Evolutionary conservation across 352 stramenopile genomes (phyloP), one percentile per base, ranked within the genome.

Genomic region (Phytopythium vexans): DNA sequence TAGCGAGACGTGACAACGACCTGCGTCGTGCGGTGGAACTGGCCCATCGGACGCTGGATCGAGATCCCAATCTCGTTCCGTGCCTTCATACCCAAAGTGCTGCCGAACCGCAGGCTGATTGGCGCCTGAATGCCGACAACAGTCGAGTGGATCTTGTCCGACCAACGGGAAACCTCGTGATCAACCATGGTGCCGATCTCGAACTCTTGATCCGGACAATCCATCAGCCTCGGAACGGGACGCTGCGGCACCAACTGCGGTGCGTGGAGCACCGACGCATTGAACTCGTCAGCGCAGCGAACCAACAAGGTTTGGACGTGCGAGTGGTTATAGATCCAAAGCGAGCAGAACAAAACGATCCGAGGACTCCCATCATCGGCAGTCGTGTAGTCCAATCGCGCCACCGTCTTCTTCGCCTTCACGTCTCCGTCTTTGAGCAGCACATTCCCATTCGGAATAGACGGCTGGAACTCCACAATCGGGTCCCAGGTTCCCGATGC

Each of bases 241-340:
- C 77, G 72, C 31, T 91, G 72, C 1, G 74, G 69, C 12, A 92
- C 68, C 3, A 92, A 60, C 43, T 89, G 78, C 54, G 84, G 86
- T 0, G 82, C 71, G 21, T 66, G 62, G 27, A 93, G 58, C n/a
- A 66, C 62, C 3, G 65, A 48, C 2, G 66, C 54, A 49, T 74
- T 70, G 6, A 64, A 47, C 3, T 79, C 77, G 38, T 95, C 84
- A 2, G 83, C 66, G 54, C 72, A 88, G 8, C 86, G 82, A 32
- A 94, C 85, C 14, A 93, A 54, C 32, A 96, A 53, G 34, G 71
- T 89, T 31, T 88, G 72, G 8, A 96, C 72, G 31, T 96, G 86
- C 16, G 81, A 94, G 53, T 96, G 84, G 49, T 96, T 96, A 60
- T 94, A 96, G n/a, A 96, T 77, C 86, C 86, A 96, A 10, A 94